Percentiles rank a stretch among this genome's conserved stretches.
Evolutionary conservation across 2,329 filamentous ascomycete species (phyloP).

Genomic region (Fusarium sp.): DNA sequence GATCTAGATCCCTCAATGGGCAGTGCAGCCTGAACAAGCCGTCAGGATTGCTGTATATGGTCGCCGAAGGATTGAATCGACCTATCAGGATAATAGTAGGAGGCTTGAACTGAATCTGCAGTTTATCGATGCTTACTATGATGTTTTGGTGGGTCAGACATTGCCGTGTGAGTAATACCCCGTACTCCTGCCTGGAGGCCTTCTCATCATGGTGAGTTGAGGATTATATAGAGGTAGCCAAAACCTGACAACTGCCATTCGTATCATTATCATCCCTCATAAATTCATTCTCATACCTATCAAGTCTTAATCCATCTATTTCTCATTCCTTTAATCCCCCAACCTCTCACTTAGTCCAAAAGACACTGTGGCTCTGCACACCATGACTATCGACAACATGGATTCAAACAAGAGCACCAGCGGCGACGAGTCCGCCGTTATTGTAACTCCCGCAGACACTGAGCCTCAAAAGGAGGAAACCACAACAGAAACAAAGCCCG

Average conservation of each 20-base stretch:
- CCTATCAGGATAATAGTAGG: not conserved
- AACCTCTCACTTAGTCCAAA: not conserved
- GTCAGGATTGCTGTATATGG: not conserved
- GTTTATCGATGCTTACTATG: not conserved
- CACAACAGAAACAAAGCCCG: conserved; percentile 23
- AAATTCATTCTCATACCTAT: not conserved
- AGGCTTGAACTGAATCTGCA: not conserved
- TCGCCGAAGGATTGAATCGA: not conserved
- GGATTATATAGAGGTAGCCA: conserved; percentile 14
- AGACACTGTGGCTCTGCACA: not conserved
- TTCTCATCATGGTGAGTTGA: not conserved
- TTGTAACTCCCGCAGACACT: conserved; percentile 41
- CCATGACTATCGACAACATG: conserved; percentile 35
- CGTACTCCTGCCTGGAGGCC: conserved; percentile 1
- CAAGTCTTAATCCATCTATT: not conserved
- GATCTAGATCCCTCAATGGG: conserved; percentile 17
- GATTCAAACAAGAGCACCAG: conserved; percentile 40
- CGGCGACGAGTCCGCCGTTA: conserved; percentile 37
- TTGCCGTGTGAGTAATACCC: conserved; percentile 36
- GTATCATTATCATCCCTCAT: not conserved
- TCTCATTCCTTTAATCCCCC: no score
- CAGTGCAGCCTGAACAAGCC: conserved; percentile 17
- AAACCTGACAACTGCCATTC: not conserved
- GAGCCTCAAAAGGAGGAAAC: conserved; percentile 31
- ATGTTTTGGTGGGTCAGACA: not conserved